Evolutionary conservation across 2,329 filamentous ascomycete genomes (phyloP).

Genomic region (Claviceps purpurea): DNA sequence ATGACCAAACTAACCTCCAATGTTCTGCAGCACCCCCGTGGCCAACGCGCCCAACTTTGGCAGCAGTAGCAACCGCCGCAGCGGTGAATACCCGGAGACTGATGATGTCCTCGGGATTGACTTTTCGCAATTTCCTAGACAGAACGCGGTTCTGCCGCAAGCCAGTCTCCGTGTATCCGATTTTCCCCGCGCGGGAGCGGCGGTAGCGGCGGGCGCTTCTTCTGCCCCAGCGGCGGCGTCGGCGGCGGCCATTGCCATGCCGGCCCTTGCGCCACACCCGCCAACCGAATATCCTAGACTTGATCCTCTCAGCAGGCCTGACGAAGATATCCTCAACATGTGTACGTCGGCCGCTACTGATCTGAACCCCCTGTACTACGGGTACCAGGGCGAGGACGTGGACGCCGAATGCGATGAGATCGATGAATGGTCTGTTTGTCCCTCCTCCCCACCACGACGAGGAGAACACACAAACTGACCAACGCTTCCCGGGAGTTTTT

Average conservation of each 20-base stretch:
- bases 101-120: conserved; percentile 3
- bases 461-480: conserved; percentile 4
- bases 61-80: background rate
- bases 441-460: conserved; percentile 1
- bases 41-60: conserved; percentile 2
- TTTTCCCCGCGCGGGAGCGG: background rate
- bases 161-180: conserved; percentile 1
- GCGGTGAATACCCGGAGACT: background rate
- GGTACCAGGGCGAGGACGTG: too few relatives aligned
- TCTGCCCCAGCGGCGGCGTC: too few relatives aligned
- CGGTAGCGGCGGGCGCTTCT: background rate
- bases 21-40: conserved; percentile 1
- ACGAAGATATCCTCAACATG: background rate
- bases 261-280: too few relatives aligned
- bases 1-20: background rate
- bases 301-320: too few relatives aligned
- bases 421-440: conserved; percentile 5
- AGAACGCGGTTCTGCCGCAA: background rate
- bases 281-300: too few relatives aligned
- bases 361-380: background rate
- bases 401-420: background rate
- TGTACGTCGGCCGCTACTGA: background rate
- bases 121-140: background rate
- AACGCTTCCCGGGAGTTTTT: background rate
- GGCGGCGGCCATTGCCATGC: too few relatives aligned